A percentile compares a stretch with the other conserved stretches of the same genome.
Conservation (phyloP, 1,139 yeast genomes). For the Magnusiomyces fungicola region DNA sequence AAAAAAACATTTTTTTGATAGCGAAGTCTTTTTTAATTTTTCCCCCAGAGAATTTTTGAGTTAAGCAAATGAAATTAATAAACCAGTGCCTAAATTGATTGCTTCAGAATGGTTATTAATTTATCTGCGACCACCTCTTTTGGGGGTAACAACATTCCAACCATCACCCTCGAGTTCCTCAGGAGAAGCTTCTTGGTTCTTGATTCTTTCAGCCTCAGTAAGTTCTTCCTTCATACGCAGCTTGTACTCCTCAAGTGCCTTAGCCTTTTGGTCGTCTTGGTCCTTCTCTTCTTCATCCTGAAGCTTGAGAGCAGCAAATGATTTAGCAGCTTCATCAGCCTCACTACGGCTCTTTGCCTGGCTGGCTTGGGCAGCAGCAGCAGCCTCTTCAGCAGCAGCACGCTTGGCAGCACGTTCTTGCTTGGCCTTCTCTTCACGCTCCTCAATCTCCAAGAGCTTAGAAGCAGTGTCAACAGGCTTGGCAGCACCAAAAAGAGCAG, state of each 20-base stretch:
- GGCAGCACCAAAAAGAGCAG: slow-evolving; percentile 32
- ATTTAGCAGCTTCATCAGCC: slow-evolving; percentile 19
- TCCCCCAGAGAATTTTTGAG: too few relatives aligned
- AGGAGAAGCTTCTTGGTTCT: slow-evolving; percentile 35
- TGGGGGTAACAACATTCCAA: slow-evolving; percentile 59
- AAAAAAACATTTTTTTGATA: too few relatives aligned
- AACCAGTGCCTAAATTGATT: too few relatives aligned
- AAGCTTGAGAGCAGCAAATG: slow-evolving; percentile 55
- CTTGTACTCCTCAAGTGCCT: slow-evolving; percentile 22
- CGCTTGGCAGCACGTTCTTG: slow-evolving; percentile 26
- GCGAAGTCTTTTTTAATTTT: too few relatives aligned
- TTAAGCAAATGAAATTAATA: too few relatives aligned
- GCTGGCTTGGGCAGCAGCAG: slow-evolving; percentile 16
- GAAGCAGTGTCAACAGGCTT: slow-evolving; percentile 35
- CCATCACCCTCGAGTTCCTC: slow-evolving; percentile 44
- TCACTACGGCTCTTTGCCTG: slow-evolving; percentile 8
- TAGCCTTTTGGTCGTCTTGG: slow-evolving; percentile 23
- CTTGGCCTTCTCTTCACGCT: slow-evolving; percentile 24
- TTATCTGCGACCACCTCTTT: slow-evolving; percentile 15
- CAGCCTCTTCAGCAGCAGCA: slow-evolving; percentile 23
- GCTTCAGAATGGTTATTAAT: background rate
- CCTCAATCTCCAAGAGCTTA: slow-evolving; percentile 27
- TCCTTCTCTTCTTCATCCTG: slow-evolving; percentile 59
- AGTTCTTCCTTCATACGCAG: slow-evolving; percentile 26
- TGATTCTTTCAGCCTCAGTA: slow-evolving; percentile 35